Base-by-base conservation (phyloP, 176 grass and related monocot species). In the Raddia distichophylla region DNA sequence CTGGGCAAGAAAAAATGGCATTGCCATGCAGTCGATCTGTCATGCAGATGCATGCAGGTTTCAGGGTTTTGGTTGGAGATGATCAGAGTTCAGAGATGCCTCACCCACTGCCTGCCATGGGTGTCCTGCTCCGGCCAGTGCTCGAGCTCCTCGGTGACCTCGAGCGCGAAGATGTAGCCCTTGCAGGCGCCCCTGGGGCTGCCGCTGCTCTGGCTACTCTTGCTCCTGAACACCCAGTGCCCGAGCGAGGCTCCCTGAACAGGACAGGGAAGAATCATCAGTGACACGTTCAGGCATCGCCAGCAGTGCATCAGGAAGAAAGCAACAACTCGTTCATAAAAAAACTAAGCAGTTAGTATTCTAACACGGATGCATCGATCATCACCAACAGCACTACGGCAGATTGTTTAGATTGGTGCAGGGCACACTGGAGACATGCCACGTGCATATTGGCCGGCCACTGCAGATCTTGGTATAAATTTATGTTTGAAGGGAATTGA, bases 181-280 rank as follows among this genome's bases (percentile, higher is more conserved):
- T 89, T 95, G 82, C 95, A 98, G 18, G 90, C 76, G 84, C 95
- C 89, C 63, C 82, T 71, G n/a, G 78, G 82, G 73, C 86, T 90
- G 60, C 83, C 86, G 48, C 20, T 75, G 49, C 77, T 83, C 75
- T 91, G 82, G 2, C 86, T 95, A 80, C 93, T 98, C 90, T 98
- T 98, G 86, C 95, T 98, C 79, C 84, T 87, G 64, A 98, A 90
- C 52, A 90, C 82, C 95, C 95, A 98, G 32, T 81, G 45, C 63
- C 95, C 95, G 34, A 98, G 71, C 19, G 83, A 69, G 52, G 22
- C 69, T 72, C 76, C 81, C 95, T 98, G 90, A 68, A 80, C 19
- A 50, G 33, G 59, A 32, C 48, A 68, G 45, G 16, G 34, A 34
- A 35, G 27, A 19, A 12, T 12, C 10, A 8, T 51, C 22, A 68